These are phyloP conservation scores for Bruguiera sexangula DNA, from an alignment of 345 rosid genomes.

Conservation along the genomic window DNA sequence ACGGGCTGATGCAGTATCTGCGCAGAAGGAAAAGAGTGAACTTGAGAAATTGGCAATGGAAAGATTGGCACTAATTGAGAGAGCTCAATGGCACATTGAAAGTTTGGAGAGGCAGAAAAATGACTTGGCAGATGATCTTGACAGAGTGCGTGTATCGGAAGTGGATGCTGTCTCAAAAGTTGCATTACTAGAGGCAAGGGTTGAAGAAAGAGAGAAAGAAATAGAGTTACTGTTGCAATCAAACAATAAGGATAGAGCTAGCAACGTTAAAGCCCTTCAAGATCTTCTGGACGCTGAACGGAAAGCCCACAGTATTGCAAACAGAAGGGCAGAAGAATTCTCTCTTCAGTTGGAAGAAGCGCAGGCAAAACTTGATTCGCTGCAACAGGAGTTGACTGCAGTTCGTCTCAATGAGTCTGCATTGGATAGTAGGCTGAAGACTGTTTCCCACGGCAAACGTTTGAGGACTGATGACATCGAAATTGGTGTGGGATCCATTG, in stretches of 20 bases:
- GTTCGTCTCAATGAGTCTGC: conserved; percentile 84
- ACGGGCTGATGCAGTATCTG: conserved; percentile 70
- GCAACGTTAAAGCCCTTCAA: conserved; percentile 73
- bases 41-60: conserved; percentile 86
- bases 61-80: conserved; percentile 79
- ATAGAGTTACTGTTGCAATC: conserved; percentile 69
- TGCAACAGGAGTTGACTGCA: conserved; percentile 79
- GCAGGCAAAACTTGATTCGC: conserved; percentile 69
- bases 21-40: conserved; percentile 76
- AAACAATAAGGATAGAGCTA: conserved; percentile 79
- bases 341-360: conserved; percentile 77
- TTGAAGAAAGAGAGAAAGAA: conserved; percentile 92
- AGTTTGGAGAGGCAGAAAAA: conserved; percentile 67
- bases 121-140: conserved; percentile 58
- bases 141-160: conserved; percentile 60
- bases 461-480: conserved; percentile 57
- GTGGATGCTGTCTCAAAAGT: conserved; percentile 69
- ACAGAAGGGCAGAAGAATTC: conserved; percentile 80
- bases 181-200: conserved; percentile 70
- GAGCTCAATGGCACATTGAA: conserved; percentile 74
- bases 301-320: conserved; percentile 66
- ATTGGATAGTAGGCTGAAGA: conserved; percentile 70
- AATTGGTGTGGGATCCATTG: conserved; percentile 59
- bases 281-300: conserved; percentile 84
- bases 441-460: conserved; percentile 74